phyloP scores from a whole-genome alignment of 768 basidiomycete species.

The Boletus speciosus region DNA sequence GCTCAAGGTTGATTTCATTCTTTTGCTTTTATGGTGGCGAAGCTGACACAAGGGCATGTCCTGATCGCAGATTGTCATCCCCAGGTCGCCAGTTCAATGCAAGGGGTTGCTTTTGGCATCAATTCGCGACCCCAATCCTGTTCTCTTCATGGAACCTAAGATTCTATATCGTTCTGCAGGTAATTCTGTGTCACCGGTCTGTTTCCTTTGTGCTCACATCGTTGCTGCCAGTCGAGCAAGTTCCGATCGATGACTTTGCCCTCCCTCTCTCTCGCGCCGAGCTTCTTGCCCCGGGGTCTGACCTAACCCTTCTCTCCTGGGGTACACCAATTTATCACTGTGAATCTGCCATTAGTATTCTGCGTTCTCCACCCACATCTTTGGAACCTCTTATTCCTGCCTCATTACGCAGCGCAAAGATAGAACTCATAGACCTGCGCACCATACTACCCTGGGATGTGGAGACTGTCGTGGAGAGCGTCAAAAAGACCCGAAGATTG shows the following conservation, averaged over 20 bases:
- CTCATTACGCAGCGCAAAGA: constrained; percentile 60
- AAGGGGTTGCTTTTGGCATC: constrained; percentile 85
- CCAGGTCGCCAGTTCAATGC: constrained; percentile 92
- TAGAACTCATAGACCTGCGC: constrained; percentile 89
- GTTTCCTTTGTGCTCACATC: constrained; percentile 2
- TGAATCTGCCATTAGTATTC: constrained; percentile 75
- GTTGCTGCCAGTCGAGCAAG: constrained; percentile 70
- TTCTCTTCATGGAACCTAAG: constrained; percentile 95
- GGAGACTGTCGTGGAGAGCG: constrained; percentile 75
- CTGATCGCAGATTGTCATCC: constrained; percentile 65
- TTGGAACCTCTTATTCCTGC: constrained; percentile 64
- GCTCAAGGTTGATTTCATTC: constrained; percentile 56
- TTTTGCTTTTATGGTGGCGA: neutral
- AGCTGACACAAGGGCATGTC: neutral
- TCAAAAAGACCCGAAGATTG: constrained; percentile 77
- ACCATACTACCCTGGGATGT: constrained; percentile 90
- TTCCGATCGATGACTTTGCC: constrained; percentile 81
- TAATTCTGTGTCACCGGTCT: constrained; percentile 21
- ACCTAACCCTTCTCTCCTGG: constrained; percentile 89
- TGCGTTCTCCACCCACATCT: constrained; percentile 60
- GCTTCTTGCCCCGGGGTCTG: constrained; percentile 65
- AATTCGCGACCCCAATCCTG: constrained; percentile 90
- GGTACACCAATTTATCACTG: constrained; percentile 93
- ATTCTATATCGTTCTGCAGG: constrained; percentile 88
- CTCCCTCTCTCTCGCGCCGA: constrained; percentile 86